These are phyloP conservation scores for Alternaria sp. DNA, from an alignment of 2,329 filamentous ascomycete genomes.

Conservation along the genomic window DNA sequence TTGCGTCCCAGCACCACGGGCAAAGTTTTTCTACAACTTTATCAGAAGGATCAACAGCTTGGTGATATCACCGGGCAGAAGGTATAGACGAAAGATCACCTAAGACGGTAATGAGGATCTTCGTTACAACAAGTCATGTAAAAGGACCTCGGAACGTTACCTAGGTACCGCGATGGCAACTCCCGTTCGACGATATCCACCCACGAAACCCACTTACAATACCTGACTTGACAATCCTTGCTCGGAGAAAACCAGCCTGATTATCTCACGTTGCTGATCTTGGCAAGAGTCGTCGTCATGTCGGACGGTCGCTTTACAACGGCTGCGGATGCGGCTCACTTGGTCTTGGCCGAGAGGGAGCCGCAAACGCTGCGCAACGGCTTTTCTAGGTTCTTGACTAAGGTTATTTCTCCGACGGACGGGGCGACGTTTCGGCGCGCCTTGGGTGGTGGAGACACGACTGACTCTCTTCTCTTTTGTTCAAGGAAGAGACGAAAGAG, in stretches of 20 bases:
- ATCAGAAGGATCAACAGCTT: not conserved
- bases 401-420: not conserved
- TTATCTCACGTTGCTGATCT: not conserved
- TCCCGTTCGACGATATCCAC: not conserved
- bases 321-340: not conserved
- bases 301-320: not conserved
- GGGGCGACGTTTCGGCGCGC: not conserved
- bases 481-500: not conserved
- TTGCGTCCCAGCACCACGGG: not conserved
- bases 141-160: not conserved
- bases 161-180: not conserved
- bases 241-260: not conserved
- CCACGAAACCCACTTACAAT: not conserved
- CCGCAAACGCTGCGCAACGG: slow-evolving; percentile 1
- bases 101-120: slow-evolving; percentile 1
- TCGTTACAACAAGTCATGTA: slow-evolving; percentile 1
- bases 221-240: not conserved
- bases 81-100: not conserved
- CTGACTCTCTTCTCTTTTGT: not conserved
- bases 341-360: not conserved
- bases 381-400: not conserved
- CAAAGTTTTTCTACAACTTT: not conserved
- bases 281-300: slow-evolving; percentile 1
- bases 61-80: not conserved
- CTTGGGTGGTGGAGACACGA: not conserved